These are phyloP conservation scores for Trifolium dubium DNA, from an alignment of 306 rosid genomes.

Conservation along the genomic window DNA sequence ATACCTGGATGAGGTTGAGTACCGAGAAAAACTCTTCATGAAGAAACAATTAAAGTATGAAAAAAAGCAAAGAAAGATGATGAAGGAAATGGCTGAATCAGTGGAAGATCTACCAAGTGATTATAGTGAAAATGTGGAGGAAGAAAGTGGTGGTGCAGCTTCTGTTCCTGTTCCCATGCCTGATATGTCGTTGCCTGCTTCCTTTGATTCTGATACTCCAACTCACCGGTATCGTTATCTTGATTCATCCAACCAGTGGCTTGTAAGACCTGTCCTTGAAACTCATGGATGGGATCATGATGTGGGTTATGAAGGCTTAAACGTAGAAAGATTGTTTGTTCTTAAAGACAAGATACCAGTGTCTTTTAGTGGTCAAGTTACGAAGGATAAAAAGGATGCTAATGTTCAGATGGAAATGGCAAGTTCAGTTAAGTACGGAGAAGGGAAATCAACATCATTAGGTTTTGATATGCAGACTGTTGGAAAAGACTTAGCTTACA, in stretches of 20 bases:
- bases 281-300: conserved; percentile 99
- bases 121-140: conserved; percentile 64
- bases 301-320: conserved; percentile 97
- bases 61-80: conserved; percentile 69
- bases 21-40: conserved; percentile 87
- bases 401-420: conserved; percentile 87
- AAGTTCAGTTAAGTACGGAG: conserved; percentile 84
- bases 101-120: conserved; percentile 68
- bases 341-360: conserved; percentile 70
- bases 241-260: conserved; percentile 96
- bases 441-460: conserved; percentile 80
- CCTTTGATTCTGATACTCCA: conserved; percentile 96
- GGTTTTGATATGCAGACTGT: conserved; percentile 95
- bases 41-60: conserved; percentile 94
- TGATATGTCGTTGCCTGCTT: conserved; percentile 86
- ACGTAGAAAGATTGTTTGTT: conserved; percentile 83
- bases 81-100: conserved; percentile 86
- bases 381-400: conserved; percentile 97
- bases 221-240: conserved; percentile 89
- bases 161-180: conserved; percentile 95
- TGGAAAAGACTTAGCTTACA: conserved; percentile 95
- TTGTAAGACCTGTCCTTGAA: conserved; percentile 91
- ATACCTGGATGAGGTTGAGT: conserved; percentile 87
- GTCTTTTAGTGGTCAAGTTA: conserved; percentile 82
- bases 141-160: conserved; percentile 74